Base-by-base conservation (phyloP, 2,329 filamentous ascomycete species). In the Drechslerella coelobrocha region DNA sequence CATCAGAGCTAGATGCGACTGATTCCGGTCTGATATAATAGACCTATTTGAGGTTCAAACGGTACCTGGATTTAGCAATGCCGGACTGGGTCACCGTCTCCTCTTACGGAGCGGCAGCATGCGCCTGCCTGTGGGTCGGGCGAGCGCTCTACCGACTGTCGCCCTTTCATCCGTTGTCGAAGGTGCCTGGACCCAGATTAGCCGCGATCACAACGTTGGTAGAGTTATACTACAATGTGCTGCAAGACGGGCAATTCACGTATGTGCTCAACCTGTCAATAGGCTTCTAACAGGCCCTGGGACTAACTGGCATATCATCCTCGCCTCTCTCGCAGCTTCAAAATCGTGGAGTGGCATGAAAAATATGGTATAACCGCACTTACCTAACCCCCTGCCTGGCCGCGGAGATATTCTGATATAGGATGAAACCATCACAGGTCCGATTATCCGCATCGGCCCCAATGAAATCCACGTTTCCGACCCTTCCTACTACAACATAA, bases 381-480 rank as follows among this genome's bases (percentile, higher is more conserved):
- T 39, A 6, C 6, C 21, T 12, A 12, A 31, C 10, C 10, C 14
- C 50, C 3, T 17, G 6, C 29, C 14, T 23, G 21, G 52, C 9
- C 14, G 21, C 47, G 24, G 50, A 37, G 75, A 2, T 14, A 57
- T 47, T 14, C 19, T 48, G 21, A 23, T 27, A 39, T 26, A 29
- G 8, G 12, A n/a, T 23, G 45, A 17, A 50, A 24, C 2, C 10
- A 26, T 26, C 14, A 19, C 43, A 78, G 76, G 76, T 6, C 76
- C 77, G 2, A 78, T 81, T 47, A 75, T 80, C 48, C 79, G 80
- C 34, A 80, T 81, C 73, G 79, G 76, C 63, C 80, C 80, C 1
- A 56, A 73, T 51, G 76, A 78, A 62, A 62, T 78, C 6, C 76
- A 77, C 57, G 73, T 78, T 43, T 61, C 71, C 24, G 76, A 78